These are phyloP conservation scores for Capsicum rhomboideum DNA, from an alignment of 257 asterid species.

Conservation along the genomic window DNA sequence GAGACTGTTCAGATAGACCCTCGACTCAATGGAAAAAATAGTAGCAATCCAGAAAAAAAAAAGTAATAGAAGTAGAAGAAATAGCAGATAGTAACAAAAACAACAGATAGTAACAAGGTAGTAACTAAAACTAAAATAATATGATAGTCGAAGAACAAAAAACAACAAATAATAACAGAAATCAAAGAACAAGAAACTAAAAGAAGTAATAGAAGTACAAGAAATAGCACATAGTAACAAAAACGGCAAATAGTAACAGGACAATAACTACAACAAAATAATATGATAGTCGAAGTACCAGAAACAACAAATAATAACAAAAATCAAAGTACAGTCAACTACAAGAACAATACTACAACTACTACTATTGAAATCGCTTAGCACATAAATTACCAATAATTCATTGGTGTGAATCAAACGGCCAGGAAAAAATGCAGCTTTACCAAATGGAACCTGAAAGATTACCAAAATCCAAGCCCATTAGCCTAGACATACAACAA, in stretches of 20 bases:
- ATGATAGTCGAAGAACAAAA: not conserved
- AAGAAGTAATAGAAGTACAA: no score
- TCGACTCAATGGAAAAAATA: no score
- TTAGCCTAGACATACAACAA: not conserved
- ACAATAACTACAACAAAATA: not conserved
- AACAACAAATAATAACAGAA: not conserved
- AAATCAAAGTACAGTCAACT: not conserved
- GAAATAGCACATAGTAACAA: not conserved
- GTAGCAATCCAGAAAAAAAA: no score
- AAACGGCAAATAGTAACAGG: not conserved
- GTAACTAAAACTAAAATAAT: not conserved
- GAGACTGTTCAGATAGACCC: not conserved
- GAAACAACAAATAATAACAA: not conserved
- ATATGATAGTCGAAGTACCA: not conserved
- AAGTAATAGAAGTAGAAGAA: no score
- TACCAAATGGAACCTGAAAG: conserved; percentile 78
- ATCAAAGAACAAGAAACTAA: not conserved
- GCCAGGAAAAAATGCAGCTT: conserved; percentile 91
- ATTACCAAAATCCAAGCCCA: not conserved
- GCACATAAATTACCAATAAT: conserved; percentile 41
- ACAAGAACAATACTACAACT: not conserved
- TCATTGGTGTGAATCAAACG: conserved; percentile 85
- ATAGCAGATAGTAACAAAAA: no score
- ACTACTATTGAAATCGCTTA: not conserved
- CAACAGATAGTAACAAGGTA: no score